Conservation (phyloP, 2,329 filamentous ascomycete genomes). For the Fusarium acutatum region DNA sequence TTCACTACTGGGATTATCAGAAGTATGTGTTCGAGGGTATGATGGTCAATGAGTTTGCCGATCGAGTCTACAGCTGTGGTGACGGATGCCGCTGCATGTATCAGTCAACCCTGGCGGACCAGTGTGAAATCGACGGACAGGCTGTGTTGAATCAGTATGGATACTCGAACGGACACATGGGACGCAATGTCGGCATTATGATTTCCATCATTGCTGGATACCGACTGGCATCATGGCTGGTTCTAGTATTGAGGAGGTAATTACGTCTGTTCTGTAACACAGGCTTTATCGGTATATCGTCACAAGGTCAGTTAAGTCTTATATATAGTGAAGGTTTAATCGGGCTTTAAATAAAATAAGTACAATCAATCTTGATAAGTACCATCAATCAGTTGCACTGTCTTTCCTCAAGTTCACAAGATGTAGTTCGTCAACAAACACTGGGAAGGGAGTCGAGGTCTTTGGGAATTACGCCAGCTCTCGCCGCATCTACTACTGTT, state of each 20-base stretch:
- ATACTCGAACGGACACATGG: constrained; percentile 73
- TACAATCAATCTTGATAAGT: not conserved
- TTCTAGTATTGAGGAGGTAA: constrained; percentile 52
- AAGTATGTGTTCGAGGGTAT: constrained; percentile 88
- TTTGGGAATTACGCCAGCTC: constrained; percentile 36
- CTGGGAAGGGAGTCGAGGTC: constrained; percentile 22
- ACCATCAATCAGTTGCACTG: not conserved
- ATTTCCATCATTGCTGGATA: constrained; percentile 75
- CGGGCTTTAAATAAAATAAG: not conserved
- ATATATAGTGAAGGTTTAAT: not conserved
- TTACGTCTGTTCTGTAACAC: not conserved
- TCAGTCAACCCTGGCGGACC: constrained; percentile 56
- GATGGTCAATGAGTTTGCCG: constrained; percentile 88
- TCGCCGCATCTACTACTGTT: constrained; percentile 24
- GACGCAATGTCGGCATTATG: constrained; percentile 81
- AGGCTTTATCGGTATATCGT: not conserved
- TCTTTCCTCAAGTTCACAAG: not conserved
- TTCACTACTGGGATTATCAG: constrained; percentile 90
- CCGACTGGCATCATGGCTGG: constrained; percentile 67
- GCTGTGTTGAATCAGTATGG: constrained; percentile 76
- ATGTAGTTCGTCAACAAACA: constrained; percentile 18
- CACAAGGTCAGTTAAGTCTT: not conserved
- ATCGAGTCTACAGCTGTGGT: constrained; percentile 63
- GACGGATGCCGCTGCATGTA: constrained; percentile 75
- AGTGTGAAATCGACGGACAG: constrained; percentile 76